Percentiles rank a stretch among this genome's conserved stretches.
phyloP scores from a whole-genome alignment of 257 asterid species.

The Ligustrum vulgare region DNA sequence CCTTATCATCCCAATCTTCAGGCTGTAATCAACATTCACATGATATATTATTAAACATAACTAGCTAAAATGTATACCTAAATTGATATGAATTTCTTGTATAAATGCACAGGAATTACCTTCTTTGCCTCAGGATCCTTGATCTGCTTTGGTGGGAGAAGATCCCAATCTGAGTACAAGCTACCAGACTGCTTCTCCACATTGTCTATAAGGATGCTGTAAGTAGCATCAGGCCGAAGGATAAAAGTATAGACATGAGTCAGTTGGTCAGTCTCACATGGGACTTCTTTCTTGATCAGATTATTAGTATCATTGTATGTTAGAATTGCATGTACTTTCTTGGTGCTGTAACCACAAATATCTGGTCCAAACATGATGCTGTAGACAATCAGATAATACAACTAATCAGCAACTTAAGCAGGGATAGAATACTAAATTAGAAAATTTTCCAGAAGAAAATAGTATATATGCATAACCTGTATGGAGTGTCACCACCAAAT shows the following conservation, averaged over 20 bases:
- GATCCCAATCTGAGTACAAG: slow-evolving; percentile 90
- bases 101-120: slow-evolving; percentile 34
- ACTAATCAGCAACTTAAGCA: slow-evolving; percentile 24
- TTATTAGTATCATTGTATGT: slow-evolving; percentile 66
- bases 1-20: slow-evolving; percentile 99
- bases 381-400: slow-evolving; percentile 30
- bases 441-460: background rate
- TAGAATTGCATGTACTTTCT: slow-evolving; percentile 87
- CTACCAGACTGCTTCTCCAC: slow-evolving; percentile 94
- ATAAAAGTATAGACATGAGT: slow-evolving; percentile 92
- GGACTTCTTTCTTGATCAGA: slow-evolving; percentile 88
- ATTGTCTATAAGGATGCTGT: slow-evolving; percentile 88
- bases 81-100: background rate
- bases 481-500: slow-evolving; percentile 95
- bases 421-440: background rate
- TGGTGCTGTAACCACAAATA: slow-evolving; percentile 86
- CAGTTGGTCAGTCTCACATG: slow-evolving; percentile 98
- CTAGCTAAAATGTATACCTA: background rate
- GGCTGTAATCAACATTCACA: slow-evolving; percentile 58
- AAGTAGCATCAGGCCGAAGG: slow-evolving; percentile 94
- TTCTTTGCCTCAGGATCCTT: slow-evolving; percentile 97
- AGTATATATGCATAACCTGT: slow-evolving; percentile 51
- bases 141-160: slow-evolving; percentile 83
- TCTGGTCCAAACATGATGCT: slow-evolving; percentile 99
- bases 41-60: slow-evolving; percentile 1